Evolutionary conservation across 441 rosid species (phyloP).

Genomic region (Kokia cookei): DNA sequence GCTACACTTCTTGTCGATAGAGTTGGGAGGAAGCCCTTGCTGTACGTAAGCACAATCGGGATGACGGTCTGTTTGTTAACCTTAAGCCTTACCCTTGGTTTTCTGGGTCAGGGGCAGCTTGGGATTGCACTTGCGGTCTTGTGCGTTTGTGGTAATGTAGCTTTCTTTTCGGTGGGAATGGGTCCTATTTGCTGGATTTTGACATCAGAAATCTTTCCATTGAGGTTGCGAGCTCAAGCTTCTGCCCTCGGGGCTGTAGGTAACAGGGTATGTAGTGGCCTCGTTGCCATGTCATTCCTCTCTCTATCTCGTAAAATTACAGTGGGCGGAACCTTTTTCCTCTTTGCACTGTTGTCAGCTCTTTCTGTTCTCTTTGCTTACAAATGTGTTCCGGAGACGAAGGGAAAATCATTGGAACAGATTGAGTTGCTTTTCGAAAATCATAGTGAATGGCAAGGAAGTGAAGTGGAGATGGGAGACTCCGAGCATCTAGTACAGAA

Average conservation of each 20-base stretch:
- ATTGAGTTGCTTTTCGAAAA: constrained; percentile 58
- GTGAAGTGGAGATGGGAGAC: constrained; percentile 67
- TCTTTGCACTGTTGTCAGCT: constrained; percentile 57
- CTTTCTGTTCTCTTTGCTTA: constrained; percentile 69
- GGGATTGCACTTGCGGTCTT: constrained; percentile 43
- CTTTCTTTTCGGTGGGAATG: constrained; percentile 83
- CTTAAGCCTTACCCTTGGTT: constrained; percentile 46
- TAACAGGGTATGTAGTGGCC: constrained; percentile 78
- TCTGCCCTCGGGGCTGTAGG: constrained; percentile 84
- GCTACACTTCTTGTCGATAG: constrained; percentile 73
- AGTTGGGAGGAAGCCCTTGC: constrained; percentile 81
- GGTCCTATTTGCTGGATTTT: constrained; percentile 89
- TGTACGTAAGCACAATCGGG: constrained; percentile 82
- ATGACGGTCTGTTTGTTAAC: constrained; percentile 76
- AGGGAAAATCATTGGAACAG: constrained; percentile 85
- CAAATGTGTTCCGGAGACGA: constrained; percentile 68
- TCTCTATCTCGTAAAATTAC: constrained; percentile 61
- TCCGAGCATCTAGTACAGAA: constrained; percentile 66
- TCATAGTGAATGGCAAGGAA: constrained; percentile 30
- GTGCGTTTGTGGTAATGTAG: constrained; percentile 73
- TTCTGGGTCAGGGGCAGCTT: constrained; percentile 42
- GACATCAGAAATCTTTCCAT: constrained; percentile 84
- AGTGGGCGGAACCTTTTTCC: constrained; percentile 62
- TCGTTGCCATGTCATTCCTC: constrained; percentile 87
- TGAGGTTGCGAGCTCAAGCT: constrained; percentile 81